A percentile compares a stretch with the other conserved stretches of the same genome.
Evolutionary conservation across 1,139 yeast species (phyloP).

Genomic region (Pichia sp.): DNA sequence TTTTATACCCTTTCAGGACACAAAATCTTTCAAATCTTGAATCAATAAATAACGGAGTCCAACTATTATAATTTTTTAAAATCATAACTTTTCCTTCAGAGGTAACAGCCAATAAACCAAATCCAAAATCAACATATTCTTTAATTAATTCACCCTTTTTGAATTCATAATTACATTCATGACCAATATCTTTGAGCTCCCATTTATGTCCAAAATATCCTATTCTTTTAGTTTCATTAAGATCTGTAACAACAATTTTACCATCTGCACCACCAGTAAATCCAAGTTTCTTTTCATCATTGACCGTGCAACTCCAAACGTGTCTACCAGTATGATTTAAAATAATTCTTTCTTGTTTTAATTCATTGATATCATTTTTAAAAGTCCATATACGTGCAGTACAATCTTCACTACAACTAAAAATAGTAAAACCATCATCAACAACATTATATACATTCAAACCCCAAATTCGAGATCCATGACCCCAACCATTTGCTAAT

Average conservation of each 20-base stretch:
- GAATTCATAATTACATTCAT: conserved; percentile 28
- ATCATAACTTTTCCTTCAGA: conserved; percentile 52
- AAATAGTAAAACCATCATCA: conserved; percentile 32
- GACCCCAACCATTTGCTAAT: conserved; percentile 91
- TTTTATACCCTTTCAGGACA: conserved; percentile 42
- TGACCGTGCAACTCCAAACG: conserved; percentile 76
- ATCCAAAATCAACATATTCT: conserved; percentile 45
- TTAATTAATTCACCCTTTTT: conserved; percentile 54
- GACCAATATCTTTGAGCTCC: conserved; percentile 32
- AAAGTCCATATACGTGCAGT: conserved; percentile 77
- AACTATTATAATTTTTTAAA: conserved; percentile 27
- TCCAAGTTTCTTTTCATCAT: conserved; percentile 39
- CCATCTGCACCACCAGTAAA: conserved; percentile 94
- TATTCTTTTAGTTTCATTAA: conserved; percentile 28
- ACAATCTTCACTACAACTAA: conserved; percentile 85
- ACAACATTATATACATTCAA: conserved; percentile 44
- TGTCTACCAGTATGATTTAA: conserved; percentile 82
- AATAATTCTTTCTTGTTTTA: conserved; percentile 41
- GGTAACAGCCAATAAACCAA: conserved; percentile 50
- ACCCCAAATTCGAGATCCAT: conserved; percentile 89
- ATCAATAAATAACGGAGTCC: conserved; percentile 33
- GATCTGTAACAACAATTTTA: conserved; percentile 56
- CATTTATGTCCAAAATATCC: conserved; percentile 27
- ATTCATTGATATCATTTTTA: conserved; percentile 24
- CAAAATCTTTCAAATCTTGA: conserved; percentile 42